Conservation (phyloP, 2,329 filamentous ascomycete genomes). For the Trichoderma koningii region DNA sequence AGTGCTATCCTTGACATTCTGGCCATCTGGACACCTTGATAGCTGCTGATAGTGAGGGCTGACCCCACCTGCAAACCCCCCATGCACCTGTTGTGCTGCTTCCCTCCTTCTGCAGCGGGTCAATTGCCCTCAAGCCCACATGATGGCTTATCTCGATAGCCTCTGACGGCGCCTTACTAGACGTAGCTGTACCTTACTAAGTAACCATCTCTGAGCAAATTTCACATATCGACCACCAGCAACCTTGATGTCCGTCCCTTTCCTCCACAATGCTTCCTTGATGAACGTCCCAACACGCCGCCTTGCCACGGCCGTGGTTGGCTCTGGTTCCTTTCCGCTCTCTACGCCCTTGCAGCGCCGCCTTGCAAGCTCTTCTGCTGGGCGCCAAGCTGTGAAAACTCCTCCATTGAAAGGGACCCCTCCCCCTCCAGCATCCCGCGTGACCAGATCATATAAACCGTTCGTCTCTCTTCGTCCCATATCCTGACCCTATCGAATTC, state of each 20-base stretch:
- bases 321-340: not conserved
- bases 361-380: slow-evolving; percentile 35
- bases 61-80: slow-evolving; percentile 10
- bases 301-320: slow-evolving; percentile 30
- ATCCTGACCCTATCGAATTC: not conserved
- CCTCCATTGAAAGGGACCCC: slow-evolving; percentile 9
- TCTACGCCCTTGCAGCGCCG: slow-evolving; percentile 33
- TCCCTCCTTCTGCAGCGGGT: slow-evolving; percentile 22
- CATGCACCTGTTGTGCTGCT: not conserved
- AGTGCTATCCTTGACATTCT: too few relatives aligned
- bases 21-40: too few relatives aligned
- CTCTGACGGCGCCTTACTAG: not conserved
- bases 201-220: slow-evolving; percentile 10
- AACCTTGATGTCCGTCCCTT: slow-evolving; percentile 1
- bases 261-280: slow-evolving; percentile 26
- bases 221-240: not conserved
- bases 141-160: slow-evolving; percentile 3
- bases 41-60: not conserved
- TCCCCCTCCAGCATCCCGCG: slow-evolving; percentile 31
- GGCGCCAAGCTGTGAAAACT: slow-evolving; percentile 32
- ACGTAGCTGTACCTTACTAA: not conserved
- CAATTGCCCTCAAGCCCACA: slow-evolving; percentile 29
- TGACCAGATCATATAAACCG: slow-evolving; percentile 38
- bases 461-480: slow-evolving; percentile 28
- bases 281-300: slow-evolving; percentile 40